A percentile compares a stretch with the other conserved stretches of the same genome.
Conservation (phyloP, 2,329 filamentous ascomycete species). For the Fusarium stilboides region DNA sequence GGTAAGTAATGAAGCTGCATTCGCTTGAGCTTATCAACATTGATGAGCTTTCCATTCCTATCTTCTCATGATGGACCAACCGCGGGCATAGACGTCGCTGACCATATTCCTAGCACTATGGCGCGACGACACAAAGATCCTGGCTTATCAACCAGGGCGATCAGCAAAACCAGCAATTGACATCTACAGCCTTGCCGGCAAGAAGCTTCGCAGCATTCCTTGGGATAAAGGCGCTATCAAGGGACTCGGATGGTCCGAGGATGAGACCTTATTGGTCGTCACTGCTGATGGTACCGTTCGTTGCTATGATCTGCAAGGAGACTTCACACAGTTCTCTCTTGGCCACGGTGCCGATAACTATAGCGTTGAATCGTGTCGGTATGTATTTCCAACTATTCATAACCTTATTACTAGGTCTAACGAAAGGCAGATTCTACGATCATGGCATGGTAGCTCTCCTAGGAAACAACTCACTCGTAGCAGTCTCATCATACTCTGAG, state of each 20-base stretch:
- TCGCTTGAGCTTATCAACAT: not conserved
- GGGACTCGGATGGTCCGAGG: constrained; percentile 95
- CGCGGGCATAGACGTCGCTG: constrained; percentile 8
- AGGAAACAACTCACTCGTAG: constrained; percentile 87
- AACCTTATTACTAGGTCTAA: constrained; percentile 26
- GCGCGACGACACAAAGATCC: constrained; percentile 88
- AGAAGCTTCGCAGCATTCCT: constrained; percentile 85
- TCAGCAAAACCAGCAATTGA: constrained; percentile 88
- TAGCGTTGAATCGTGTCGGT: constrained; percentile 86
- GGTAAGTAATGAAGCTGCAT: constrained; percentile 69
- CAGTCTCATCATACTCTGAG: constrained; percentile 91
- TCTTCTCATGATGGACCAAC: constrained; percentile 22
- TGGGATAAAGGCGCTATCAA: constrained; percentile 94
- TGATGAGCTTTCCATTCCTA: constrained; percentile 4
- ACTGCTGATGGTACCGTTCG: constrained; percentile 91
- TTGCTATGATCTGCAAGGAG: constrained; percentile 92
- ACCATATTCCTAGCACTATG: constrained; percentile 77
- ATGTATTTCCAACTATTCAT: constrained; percentile 23
- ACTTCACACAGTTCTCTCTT: constrained; percentile 94
- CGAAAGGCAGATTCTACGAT: constrained; percentile 77
- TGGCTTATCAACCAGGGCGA: constrained; percentile 81
- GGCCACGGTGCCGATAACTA: constrained; percentile 91
- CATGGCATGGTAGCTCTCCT: constrained; percentile 94
- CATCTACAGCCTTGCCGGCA: constrained; percentile 93
- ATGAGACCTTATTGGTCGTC: constrained; percentile 91